Conservation (phyloP, 805 yeast species). For the Barnettozyma populi region DNA sequence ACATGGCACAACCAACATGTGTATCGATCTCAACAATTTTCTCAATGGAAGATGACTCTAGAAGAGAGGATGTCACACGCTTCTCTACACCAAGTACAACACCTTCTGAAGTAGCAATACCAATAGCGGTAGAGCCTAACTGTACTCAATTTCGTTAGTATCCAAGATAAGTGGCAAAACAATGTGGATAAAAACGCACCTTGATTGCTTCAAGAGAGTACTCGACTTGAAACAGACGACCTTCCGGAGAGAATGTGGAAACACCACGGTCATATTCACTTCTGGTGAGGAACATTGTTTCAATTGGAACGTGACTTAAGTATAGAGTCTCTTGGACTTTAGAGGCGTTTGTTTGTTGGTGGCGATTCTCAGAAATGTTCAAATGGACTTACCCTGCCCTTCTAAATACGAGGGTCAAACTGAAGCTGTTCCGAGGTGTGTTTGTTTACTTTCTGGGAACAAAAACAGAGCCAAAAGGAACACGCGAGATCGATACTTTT, state of each 20-base stretch:
- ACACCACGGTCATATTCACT: constrained; percentile 99
- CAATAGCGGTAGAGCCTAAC: constrained; percentile 96
- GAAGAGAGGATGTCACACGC: constrained; percentile 85
- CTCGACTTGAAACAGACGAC: constrained; percentile 96
- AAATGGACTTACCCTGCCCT: background rate
- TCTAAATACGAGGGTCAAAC: background rate
- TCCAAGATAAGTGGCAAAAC: background rate
- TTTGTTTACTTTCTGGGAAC: constrained; percentile 8
- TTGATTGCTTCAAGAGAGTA: constrained; percentile 97
- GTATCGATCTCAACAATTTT: constrained; percentile 91
- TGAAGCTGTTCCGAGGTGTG: background rate
- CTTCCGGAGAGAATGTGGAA: constrained; percentile 97
- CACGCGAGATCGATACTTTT: background rate
- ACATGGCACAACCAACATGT: constrained; percentile 98
- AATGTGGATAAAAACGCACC: constrained; percentile 30
- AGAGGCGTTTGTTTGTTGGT: background rate
- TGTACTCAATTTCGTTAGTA: constrained; percentile 12
- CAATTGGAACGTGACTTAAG: background rate
- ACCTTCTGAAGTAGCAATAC: constrained; percentile 92
- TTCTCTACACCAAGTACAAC: constrained; percentile 96
- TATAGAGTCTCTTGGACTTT: background rate
- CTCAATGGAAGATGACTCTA: constrained; percentile 91
- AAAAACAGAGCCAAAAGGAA: background rate
- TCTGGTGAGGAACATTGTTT: constrained; percentile 90
- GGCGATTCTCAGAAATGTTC: background rate